Evolutionary conservation across 139 green algal genomes (phyloP).

Genomic region (Coccomyxa sp.): DNA sequence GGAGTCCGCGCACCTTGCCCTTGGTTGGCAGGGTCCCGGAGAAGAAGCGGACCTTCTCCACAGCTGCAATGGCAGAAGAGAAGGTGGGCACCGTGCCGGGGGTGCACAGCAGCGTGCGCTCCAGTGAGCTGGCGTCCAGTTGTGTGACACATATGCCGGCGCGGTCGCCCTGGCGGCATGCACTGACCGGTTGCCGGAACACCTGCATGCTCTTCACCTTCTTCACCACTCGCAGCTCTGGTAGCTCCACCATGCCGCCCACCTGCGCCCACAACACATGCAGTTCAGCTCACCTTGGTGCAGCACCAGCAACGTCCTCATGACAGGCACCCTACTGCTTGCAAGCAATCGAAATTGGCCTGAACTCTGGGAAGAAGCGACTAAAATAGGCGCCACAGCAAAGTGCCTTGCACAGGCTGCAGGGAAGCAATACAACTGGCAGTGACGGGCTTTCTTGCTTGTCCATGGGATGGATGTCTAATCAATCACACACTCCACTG

Average conservation of each 20-base stretch:
- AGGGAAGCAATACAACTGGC: background rate
- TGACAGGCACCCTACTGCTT: too few species aligned
- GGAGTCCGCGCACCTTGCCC: background rate
- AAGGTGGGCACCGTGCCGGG: conserved; percentile 74
- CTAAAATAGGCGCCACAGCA: too few species aligned
- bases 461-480: background rate
- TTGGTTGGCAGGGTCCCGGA: background rate
- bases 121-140: conserved; percentile 75
- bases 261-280: conserved; percentile 44
- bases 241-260: conserved; percentile 78
- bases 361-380: too few species aligned
- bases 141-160: conserved; percentile 86
- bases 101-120: conserved; percentile 71
- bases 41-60: conserved; percentile 83
- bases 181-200: conserved; percentile 66
- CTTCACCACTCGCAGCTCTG: conserved; percentile 52
- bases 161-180: conserved; percentile 63
- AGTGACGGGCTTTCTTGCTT: too few species aligned
- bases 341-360: too few species aligned
- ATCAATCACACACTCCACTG: background rate
- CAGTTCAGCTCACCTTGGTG: conserved; percentile 13
- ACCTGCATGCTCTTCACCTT: conserved; percentile 89
- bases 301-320: background rate
- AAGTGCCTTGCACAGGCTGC: background rate
- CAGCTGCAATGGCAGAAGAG: conserved; percentile 55